Evolutionary conservation across 495 filamentous ascomycete species (phyloP), one percentile per base, ranked within the genome.

Genomic region (Hypoxylon lenormandii): DNA sequence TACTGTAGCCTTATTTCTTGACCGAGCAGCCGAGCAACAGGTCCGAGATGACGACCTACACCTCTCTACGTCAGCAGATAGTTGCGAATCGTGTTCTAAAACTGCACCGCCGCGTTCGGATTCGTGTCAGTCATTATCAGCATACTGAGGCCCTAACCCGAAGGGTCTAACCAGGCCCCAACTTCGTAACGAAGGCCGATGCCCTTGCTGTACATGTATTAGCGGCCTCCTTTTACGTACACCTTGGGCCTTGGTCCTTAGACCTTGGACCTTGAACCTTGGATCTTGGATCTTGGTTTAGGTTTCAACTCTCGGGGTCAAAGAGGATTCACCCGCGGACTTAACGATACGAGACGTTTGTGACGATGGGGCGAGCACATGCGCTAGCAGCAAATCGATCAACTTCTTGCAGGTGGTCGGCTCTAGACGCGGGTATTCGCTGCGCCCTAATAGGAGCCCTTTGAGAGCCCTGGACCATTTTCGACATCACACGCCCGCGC

Each of bases 401-500:
- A 53, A 66, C 61, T 65, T 72, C 62, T 77, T 63, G n/a, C n/a
- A n/a, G n/a, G n/a, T n/a, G 66, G 30, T 71, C 67, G 70, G 64
- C 68, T 75, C 69, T 77, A 70, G 64, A 72, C 75, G 69, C 74
- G 74, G 68, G 64, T 68, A 72, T 72, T 73, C 66, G 64, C 61
- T 70, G 65, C 66, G 64, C 65, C 58, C 69, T 64, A 70, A 59
- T 47, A 53, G 55, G 58, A 67, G 64, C 60, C 71, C 68, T 67
- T 3, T 28, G 7, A 7, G 26, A 28, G 26, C 30, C 30, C 30
- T 33, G 30, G 62, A 43, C 50, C 63, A 42, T 64, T 71, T 67
- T 75, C 73, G 69, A 73, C 62, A 73, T 72, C 68, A 72, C 75
- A 75, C 77, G 70, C 74, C 73, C 77, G 77, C 77, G 75, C 74